Conservation (phyloP, 2,329 filamentous ascomycete genomes). For the Calonectria pauciramosa region DNA sequence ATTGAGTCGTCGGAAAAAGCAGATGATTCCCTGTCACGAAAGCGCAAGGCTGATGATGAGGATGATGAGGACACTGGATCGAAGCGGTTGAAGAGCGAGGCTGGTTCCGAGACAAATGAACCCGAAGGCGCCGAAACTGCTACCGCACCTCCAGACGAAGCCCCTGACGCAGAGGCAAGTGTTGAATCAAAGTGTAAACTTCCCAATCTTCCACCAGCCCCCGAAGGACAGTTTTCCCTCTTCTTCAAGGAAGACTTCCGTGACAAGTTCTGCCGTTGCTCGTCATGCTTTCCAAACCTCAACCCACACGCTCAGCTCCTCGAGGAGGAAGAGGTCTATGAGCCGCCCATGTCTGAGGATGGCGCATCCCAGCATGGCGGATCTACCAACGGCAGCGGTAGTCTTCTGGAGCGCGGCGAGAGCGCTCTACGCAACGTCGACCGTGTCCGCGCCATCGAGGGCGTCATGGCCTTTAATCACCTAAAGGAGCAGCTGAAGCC, state of each 20-base stretch:
- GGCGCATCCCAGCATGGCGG: slow-evolving; percentile 67
- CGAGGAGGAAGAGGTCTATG: slow-evolving; percentile 94
- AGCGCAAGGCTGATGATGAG: slow-evolving; percentile 76
- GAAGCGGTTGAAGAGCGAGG: slow-evolving; percentile 68
- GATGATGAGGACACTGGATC: slow-evolving; percentile 51
- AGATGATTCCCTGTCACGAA: slow-evolving; percentile 59
- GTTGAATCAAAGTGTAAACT: slow-evolving; percentile 68
- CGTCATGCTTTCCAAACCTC: slow-evolving; percentile 82
- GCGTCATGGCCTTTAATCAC: slow-evolving; percentile 98
- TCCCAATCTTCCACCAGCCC: slow-evolving; percentile 67
- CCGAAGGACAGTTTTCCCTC: slow-evolving; percentile 77
- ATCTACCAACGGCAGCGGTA: slow-evolving; percentile 80
- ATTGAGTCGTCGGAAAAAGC: slow-evolving; percentile 21
- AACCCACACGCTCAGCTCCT: slow-evolving; percentile 83
- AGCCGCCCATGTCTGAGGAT: slow-evolving; percentile 85
- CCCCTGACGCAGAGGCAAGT: slow-evolving; percentile 20
- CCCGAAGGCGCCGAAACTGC: not conserved
- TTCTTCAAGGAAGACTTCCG: slow-evolving; percentile 88
- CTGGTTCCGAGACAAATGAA: slow-evolving; percentile 22
- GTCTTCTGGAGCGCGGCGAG: slow-evolving; percentile 91
- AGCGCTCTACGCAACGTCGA: slow-evolving; percentile 93
- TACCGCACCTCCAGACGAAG: slow-evolving; percentile 29
- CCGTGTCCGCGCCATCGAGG: slow-evolving; percentile 92
- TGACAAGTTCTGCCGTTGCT: slow-evolving; percentile 84
- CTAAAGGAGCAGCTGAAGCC: slow-evolving; percentile 96